Evolutionary conservation across 352 stramenopile genomes (phyloP), one percentile per base, ranked within the genome.

Genomic region (Globisporangium orthogonon): DNA sequence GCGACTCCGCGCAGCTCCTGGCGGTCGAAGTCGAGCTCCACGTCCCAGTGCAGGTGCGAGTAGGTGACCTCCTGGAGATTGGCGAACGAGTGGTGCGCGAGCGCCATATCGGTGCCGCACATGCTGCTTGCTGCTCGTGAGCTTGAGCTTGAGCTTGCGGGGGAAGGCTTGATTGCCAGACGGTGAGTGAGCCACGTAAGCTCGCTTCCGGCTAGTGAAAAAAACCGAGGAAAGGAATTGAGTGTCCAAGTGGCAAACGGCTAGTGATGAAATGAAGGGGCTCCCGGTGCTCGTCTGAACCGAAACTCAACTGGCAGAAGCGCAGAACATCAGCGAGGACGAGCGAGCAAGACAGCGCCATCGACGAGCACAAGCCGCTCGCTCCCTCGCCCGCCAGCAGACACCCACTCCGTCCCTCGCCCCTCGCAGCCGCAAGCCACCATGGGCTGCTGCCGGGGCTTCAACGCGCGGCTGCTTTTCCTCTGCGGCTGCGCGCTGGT

Each of bases 11-110:
- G 61, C 23, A 98, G 74, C 52, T 81, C 63, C 41, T 83, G 60
- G 6, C 57, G 55, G 40, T 68, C 60, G 71, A 98, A 98, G 66
- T 97, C 87, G 29, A 98, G 67, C 14, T 70, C 62, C 30, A 92
- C 53, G 51, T 79, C 67, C 87, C 91, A 96, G 58, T 94, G 67
- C n/a, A 98, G 65, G 65, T 97, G 89, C 52, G 76, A 79, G 57
- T 92, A 87, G 33, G 68, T 70, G 23, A 90, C 78, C 50, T 95
- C 73, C 45, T 89, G 45, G 41, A 95, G 76, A 69, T 97, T 97
- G 28, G 87, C 79, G 54, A 87, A 92, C 56, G 89, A 97, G 63
- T 90, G 80, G 63, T 83, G 70, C 45, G 46, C 51, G 10, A 79
- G 64, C 3, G 33, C 33, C 5, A 9, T 9, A 9, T 6, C 33